A percentile compares a stretch with the other conserved stretches of the same genome.
Evolutionary conservation across 495 filamentous ascomycete species (phyloP).

Genomic region (Xylaria sp.): DNA sequence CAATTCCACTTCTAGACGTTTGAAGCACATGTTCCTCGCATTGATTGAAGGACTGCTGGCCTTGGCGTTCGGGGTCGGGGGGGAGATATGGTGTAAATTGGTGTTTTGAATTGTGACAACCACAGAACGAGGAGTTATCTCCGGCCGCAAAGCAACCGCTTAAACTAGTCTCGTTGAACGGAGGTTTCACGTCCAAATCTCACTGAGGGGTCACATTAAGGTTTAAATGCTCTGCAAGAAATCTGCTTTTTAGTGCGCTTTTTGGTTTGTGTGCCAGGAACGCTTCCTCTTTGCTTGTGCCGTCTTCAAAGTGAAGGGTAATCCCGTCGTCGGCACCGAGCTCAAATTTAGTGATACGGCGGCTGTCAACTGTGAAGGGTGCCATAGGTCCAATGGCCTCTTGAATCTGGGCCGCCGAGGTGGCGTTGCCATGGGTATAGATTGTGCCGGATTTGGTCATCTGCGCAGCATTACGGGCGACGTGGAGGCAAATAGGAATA

Average conservation of each 20-base stretch:
- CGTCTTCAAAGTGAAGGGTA: constrained; percentile 27
- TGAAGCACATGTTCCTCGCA: no score
- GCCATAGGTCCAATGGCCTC: not conserved
- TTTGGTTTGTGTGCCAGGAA: constrained; percentile 28
- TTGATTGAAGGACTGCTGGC: no score
- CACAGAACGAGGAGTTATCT: not conserved
- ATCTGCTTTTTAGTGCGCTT: constrained; percentile 17
- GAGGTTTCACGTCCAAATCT: constrained; percentile 18
- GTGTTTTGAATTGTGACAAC: no score
- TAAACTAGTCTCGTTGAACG: not conserved
- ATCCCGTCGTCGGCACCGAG: not conserved
- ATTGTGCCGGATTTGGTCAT: constrained; percentile 20
- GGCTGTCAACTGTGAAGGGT: not conserved
- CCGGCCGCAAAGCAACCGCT: constrained; percentile 19
- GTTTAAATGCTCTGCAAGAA: constrained; percentile 27
- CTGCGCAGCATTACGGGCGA: constrained; percentile 15
- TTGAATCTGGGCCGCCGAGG: constrained; percentile 6
- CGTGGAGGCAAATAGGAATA: constrained; percentile 18
- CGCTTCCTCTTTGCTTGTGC: constrained; percentile 7
- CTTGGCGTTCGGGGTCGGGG: no score
- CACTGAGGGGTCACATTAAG: constrained; percentile 20
- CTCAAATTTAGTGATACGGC: not conserved
- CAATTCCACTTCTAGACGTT: no score
- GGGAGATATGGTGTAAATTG: no score
- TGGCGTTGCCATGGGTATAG: constrained; percentile 30